A percentile compares a stretch with the other conserved stretches of the same genome.
Evolutionary conservation across 2,329 filamentous ascomycete genomes (phyloP).

Genomic region (Tolypocladium endophyticum): DNA sequence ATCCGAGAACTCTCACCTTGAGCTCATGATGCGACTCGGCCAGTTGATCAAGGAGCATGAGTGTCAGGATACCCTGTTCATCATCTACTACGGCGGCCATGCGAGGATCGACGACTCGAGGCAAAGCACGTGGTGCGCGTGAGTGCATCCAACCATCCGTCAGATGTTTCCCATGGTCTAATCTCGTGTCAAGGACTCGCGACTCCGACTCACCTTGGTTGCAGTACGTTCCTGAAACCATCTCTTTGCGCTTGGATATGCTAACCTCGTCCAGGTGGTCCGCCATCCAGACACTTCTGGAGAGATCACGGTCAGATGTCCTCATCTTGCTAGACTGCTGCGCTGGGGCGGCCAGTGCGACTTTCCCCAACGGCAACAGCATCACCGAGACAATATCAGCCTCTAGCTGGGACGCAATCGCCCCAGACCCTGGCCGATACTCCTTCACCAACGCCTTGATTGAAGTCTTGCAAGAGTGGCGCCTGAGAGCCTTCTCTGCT

Average conservation of each 20-base stretch:
- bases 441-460: slow-evolving; percentile 50
- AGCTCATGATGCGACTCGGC: slow-evolving; percentile 46
- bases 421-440: slow-evolving; percentile 47
- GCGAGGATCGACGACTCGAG: slow-evolving; percentile 48
- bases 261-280: slow-evolving; percentile 34
- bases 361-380: slow-evolving; percentile 45
- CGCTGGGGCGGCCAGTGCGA: slow-evolving; percentile 48
- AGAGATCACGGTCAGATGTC: slow-evolving; percentile 46
- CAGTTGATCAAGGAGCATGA: slow-evolving; percentile 48
- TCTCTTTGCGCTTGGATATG: neutral
- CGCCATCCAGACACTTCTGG: slow-evolving; percentile 47
- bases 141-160: slow-evolving; percentile 16
- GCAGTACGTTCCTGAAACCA: slow-evolving; percentile 28
- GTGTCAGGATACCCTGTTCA: slow-evolving; percentile 42
- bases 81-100: slow-evolving; percentile 51
- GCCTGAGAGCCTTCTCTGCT: slow-evolving; percentile 41
- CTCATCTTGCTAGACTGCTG: slow-evolving; percentile 50
- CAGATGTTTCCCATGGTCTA: neutral
- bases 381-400: slow-evolving; percentile 53
- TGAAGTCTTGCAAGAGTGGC: slow-evolving; percentile 49
- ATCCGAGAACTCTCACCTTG: slow-evolving; percentile 46
- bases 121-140: slow-evolving; percentile 52
- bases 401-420: slow-evolving; percentile 51
- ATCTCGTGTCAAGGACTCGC: slow-evolving; percentile 28
- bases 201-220: slow-evolving; percentile 42